Percentiles rank a stretch among this genome's conserved stretches.
Conservation (phyloP, 805 yeast genomes). For the Myxozyma monticola region DNA sequence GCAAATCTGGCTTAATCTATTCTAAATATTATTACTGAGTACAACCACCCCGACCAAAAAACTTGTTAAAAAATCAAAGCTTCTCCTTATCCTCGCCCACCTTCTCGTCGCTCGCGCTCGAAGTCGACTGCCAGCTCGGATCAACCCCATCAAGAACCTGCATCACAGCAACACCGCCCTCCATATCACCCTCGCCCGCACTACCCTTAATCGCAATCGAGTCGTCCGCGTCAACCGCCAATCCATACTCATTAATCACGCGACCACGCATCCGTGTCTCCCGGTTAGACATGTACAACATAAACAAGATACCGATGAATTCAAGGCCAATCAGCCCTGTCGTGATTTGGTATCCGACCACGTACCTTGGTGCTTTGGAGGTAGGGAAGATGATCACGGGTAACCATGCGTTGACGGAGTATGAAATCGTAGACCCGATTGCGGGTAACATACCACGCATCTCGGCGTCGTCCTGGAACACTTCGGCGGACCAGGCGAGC, state of each 20-base stretch:
- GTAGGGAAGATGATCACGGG: constrained; percentile 47
- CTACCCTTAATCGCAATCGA: too few relatives aligned
- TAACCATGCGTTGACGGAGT: constrained; percentile 41
- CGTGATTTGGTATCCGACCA: constrained; percentile 32
- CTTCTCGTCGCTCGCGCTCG: too few relatives aligned
- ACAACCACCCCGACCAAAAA: too few relatives aligned
- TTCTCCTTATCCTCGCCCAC: too few relatives aligned
- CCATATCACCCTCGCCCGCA: too few relatives aligned
- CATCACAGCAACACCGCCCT: too few relatives aligned
- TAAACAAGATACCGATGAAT: constrained; percentile 17
- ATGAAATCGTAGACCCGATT: constrained; percentile 38
- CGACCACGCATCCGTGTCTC: constrained; percentile 2
- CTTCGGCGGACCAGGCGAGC: constrained; percentile 34
- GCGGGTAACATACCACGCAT: constrained; percentile 34
- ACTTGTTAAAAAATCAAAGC: too few relatives aligned
- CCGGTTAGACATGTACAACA: constrained; percentile 15
- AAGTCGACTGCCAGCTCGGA: too few relatives aligned
- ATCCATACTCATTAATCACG: constrained; percentile 18
- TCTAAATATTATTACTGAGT: too few relatives aligned
- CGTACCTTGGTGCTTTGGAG: constrained; percentile 35
- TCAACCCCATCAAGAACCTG: too few relatives aligned
- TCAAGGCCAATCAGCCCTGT: constrained; percentile 16
- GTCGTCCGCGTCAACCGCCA: constrained; percentile 21
- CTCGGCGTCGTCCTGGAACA: constrained; percentile 36
- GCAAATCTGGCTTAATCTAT: too few relatives aligned